phyloP scores from a whole-genome alignment of 768 basidiomycete genomes.

The Serpula lacrymans region DNA sequence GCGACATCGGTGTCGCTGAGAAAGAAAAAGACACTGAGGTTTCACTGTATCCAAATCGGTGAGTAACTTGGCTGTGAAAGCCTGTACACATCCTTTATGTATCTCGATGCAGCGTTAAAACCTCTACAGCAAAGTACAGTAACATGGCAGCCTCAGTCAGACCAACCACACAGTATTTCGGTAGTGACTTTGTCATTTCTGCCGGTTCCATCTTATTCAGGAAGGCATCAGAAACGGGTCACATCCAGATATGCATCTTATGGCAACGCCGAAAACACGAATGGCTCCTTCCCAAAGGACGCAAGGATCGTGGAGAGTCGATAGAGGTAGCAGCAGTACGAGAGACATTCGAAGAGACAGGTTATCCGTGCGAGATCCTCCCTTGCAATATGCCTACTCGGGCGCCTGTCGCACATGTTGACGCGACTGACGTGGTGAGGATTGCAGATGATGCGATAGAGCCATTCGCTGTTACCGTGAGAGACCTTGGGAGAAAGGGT shows the following conservation, averaged over 20 bases:
- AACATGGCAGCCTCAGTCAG: no score
- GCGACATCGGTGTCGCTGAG: no score
- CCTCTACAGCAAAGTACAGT: no score
- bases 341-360: constrained; percentile 67
- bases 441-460: constrained; percentile 22
- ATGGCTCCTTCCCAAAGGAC: constrained; percentile 56
- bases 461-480: constrained; percentile 34
- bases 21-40: no score
- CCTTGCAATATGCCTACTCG: constrained; percentile 50
- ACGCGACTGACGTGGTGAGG: constrained; percentile 26
- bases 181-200: constrained; percentile 15
- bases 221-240: not conserved
- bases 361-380: constrained; percentile 50
- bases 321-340: constrained; percentile 50
- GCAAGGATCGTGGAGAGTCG: constrained; percentile 55
- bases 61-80: no score
- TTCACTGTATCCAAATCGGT: no score
- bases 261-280: constrained; percentile 7
- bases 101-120: no score
- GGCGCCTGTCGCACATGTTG: constrained; percentile 46
- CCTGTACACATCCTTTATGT: no score
- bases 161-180: constrained; percentile 11
- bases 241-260: constrained; percentile 15
- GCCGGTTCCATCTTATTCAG: constrained; percentile 19
- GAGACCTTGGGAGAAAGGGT: constrained; percentile 22